phyloP scores from a whole-genome alignment of 2,329 filamentous ascomycete species.

The Pseudocercospora macadamiae region DNA sequence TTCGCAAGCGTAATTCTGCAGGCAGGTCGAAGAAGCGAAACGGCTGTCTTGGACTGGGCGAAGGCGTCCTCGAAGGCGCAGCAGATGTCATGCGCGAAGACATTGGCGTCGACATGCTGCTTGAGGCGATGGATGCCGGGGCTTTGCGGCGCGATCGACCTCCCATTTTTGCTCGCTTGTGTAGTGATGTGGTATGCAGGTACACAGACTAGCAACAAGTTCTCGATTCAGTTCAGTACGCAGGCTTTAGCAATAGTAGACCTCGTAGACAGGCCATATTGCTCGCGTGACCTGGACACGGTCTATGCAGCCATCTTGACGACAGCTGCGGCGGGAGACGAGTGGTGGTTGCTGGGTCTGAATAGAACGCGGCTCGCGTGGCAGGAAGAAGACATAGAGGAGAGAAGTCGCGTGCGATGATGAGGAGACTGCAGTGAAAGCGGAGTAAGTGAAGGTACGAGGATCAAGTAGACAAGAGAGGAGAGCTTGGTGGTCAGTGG shows the following conservation, averaged over 20 bases:
- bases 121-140: conserved; percentile 23
- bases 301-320: conserved; percentile 48
- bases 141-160: conserved; percentile 16
- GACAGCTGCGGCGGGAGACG: conserved; percentile 27
- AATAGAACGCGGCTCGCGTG: conserved; percentile 12
- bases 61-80: conserved; percentile 29
- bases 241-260: neutral
- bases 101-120: conserved; percentile 28
- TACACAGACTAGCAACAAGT: neutral
- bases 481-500: neutral
- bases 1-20: conserved; percentile 68
- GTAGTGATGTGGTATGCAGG: conserved; percentile 8
- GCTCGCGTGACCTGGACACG: conserved; percentile 34
- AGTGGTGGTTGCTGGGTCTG: conserved; percentile 32
- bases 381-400: conserved; percentile 16
- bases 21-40: conserved; percentile 71
- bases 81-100: conserved; percentile 30
- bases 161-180: conserved; percentile 31
- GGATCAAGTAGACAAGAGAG: neutral
- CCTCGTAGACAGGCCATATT: conserved; percentile 30
- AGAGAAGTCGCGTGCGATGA: conserved; percentile 4
- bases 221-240: neutral
- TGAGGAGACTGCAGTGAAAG: conserved; percentile 1
- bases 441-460: conserved; percentile 7
- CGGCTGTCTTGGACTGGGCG: conserved; percentile 38